Conservation (phyloP, 805 yeast genomes). For the Saturnispora zaruensis region DNA sequence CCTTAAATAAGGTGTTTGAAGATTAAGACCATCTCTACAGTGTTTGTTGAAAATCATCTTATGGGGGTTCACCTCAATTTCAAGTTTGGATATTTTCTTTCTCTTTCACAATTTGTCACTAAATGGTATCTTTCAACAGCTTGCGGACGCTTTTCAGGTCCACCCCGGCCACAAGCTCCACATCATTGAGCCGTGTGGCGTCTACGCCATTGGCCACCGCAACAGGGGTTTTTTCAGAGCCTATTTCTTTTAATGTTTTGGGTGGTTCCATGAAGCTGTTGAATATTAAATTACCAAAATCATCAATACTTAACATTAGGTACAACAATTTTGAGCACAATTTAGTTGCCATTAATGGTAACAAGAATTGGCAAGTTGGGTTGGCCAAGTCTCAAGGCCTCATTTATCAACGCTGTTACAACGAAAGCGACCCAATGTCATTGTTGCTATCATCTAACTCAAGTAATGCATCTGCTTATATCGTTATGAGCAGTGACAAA, state of each 20-base stretch:
- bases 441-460: constrained; percentile 30
- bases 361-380: constrained; percentile 16
- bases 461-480: constrained; percentile 16
- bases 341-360: constrained; percentile 39
- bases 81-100: not conserved
- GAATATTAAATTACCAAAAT: constrained; percentile 37
- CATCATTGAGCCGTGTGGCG: constrained; percentile 14
- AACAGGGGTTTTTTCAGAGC: constrained; percentile 37
- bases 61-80: not conserved
- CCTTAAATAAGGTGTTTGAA: constrained; percentile 1
- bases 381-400: constrained; percentile 8
- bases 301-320: constrained; percentile 30
- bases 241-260: constrained; percentile 34
- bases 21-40: not conserved
- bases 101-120: not conserved
- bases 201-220: constrained; percentile 34
- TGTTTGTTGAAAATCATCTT: not conserved
- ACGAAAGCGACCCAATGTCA: constrained; percentile 25
- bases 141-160: constrained; percentile 8
- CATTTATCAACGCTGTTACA: constrained; percentile 30
- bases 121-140: constrained; percentile 8
- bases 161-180: constrained; percentile 6
- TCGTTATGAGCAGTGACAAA: not conserved
- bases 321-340: constrained; percentile 32
- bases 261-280: constrained; percentile 34